Percentiles rank a stretch among this genome's conserved stretches.
phyloP scores from a whole-genome alignment of 768 basidiomycete species.

The Phaeotremella fagi region DNA sequence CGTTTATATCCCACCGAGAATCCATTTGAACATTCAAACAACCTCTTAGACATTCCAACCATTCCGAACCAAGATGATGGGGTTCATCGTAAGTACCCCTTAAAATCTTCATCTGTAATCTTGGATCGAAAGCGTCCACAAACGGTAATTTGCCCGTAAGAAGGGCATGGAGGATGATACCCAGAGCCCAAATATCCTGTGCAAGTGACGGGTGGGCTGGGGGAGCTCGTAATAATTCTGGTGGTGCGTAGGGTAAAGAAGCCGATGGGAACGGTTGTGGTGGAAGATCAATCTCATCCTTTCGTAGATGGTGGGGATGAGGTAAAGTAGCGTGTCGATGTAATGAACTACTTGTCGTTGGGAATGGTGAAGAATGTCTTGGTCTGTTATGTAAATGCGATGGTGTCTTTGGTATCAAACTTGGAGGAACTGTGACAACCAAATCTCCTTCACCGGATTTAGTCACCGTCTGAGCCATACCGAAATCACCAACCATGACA shows the following conservation, averaged over 20 bases:
- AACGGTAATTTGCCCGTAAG: constrained; percentile 84
- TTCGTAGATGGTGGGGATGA: not conserved
- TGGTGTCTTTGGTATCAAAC: constrained; percentile 7
- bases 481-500: constrained; percentile 45
- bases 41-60: constrained; percentile 61
- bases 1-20: constrained; percentile 71
- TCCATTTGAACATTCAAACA: constrained; percentile 65
- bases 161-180: constrained; percentile 79
- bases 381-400: constrained; percentile 9
- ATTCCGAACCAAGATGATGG: constrained; percentile 46
- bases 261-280: constrained; percentile 63
- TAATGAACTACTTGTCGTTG: constrained; percentile 1
- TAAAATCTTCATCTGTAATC: constrained; percentile 85
- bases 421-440: constrained; percentile 18
- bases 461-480: constrained; percentile 38
- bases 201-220: constrained; percentile 54
- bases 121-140: constrained; percentile 79
- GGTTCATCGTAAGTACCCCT: constrained; percentile 59
- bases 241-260: constrained; percentile 84
- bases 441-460: constrained; percentile 40
- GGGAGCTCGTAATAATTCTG: constrained; percentile 69
- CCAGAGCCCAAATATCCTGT: constrained; percentile 94
- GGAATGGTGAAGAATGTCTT: constrained; percentile 17
- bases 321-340: not conserved
- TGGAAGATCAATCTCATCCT: constrained; percentile 33